These are phyloP conservation scores for Fusarium scirpi DNA, from an alignment of 2,329 filamentous ascomycete genomes.

Conservation along the genomic window DNA sequence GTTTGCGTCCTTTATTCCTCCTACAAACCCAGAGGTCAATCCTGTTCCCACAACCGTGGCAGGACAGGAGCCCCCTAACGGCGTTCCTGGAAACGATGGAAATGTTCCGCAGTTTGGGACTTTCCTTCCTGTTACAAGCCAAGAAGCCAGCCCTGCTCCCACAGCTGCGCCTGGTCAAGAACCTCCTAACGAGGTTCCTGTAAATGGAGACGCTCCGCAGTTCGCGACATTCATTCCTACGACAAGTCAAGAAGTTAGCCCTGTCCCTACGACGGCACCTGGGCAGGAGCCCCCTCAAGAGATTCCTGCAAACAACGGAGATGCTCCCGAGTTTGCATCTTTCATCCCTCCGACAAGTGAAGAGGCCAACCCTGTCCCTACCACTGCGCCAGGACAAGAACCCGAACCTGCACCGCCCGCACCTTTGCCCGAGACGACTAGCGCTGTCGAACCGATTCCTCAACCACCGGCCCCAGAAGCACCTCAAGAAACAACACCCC, in stretches of 20 bases:
- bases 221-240: slow-evolving; percentile 36
- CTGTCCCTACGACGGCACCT: slow-evolving; percentile 20
- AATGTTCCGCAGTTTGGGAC: slow-evolving; percentile 31
- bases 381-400: slow-evolving; percentile 22
- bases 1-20: slow-evolving; percentile 34
- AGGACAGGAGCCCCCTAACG: slow-evolving; percentile 8
- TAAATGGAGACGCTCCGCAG: slow-evolving; percentile 20
- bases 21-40: slow-evolving; percentile 20
- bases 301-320: slow-evolving; percentile 13
- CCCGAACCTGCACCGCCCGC: slow-evolving; percentile 11
- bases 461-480: slow-evolving; percentile 10
- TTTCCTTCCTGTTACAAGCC: slow-evolving; percentile 25
- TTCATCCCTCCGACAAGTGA: slow-evolving; percentile 30
- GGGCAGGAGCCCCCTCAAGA: slow-evolving; percentile 7
- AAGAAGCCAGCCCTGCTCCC: slow-evolving; percentile 15
- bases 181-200: slow-evolving; percentile 6
- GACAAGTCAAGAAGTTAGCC: slow-evolving; percentile 18
- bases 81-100: slow-evolving; percentile 13
- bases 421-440: slow-evolving; percentile 13
- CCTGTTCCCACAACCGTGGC: slow-evolving; percentile 21
- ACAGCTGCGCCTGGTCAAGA: slow-evolving; percentile 16
- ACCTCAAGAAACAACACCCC: slow-evolving; percentile 13
- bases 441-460: slow-evolving; percentile 6
- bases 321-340: slow-evolving; percentile 32
- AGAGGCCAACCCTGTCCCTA: slow-evolving; percentile 13